phyloP scores from a whole-genome alignment of 441 rosid genomes.

The Metrosideros polymorpha region DNA sequence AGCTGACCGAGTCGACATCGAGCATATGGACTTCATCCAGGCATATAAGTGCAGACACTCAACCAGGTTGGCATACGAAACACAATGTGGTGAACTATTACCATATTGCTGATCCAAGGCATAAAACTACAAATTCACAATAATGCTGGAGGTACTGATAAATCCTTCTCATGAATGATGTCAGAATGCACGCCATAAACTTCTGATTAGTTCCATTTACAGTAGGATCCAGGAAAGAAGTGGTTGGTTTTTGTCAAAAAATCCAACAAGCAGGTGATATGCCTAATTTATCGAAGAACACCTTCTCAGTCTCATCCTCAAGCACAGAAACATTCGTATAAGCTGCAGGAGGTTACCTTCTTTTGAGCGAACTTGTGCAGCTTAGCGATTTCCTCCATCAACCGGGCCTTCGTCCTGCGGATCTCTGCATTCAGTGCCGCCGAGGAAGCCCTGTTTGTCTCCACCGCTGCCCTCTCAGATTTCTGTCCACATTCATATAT shows the following conservation, averaged over 20 bases:
- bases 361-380: conserved; percentile 42
- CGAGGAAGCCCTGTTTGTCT: conserved; percentile 42
- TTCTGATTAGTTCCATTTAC: background rate
- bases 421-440: conserved; percentile 61
- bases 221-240: background rate
- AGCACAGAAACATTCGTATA: background rate
- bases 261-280: background rate
- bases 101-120: background rate
- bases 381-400: conserved; percentile 47
- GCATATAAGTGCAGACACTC: background rate
- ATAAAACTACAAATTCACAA: background rate
- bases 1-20: background rate
- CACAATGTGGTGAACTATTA: background rate
- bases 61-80: background rate
- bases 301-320: background rate
- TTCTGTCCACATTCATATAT: conserved; percentile 19
- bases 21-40: background rate
- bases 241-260: background rate
- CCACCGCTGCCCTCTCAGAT: conserved; percentile 36
- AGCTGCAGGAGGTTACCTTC: conserved; percentile 26
- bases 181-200: background rate
- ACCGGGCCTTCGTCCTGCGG: conserved; percentile 46
- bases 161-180: background rate
- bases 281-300: background rate
- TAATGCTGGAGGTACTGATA: background rate